These are phyloP conservation scores for Rhodofomes roseus DNA, from an alignment of 1,284 basidiomycete genomes.

Conservation along the genomic window DNA sequence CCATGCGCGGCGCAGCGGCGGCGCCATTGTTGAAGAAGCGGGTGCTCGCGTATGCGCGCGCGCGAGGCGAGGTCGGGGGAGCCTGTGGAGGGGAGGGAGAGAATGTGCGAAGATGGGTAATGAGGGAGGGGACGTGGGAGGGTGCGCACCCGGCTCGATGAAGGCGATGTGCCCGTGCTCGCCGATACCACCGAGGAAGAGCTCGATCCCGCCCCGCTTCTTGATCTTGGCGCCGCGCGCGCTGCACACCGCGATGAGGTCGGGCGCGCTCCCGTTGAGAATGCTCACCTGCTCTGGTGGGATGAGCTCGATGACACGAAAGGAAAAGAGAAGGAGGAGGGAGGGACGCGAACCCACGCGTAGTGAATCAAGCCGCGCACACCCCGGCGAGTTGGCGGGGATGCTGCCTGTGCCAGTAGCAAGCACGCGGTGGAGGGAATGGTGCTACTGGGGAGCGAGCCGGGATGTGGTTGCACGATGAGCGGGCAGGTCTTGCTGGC, in stretches of 20 bases:
- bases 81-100: conserved; percentile 34
- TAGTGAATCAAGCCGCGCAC: too few species aligned
- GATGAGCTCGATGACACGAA: conserved; percentile 34
- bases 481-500: conserved; percentile 13
- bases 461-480: conserved; percentile 1
- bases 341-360: too few species aligned
- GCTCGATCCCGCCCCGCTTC: conserved; percentile 79
- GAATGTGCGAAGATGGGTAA: not conserved
- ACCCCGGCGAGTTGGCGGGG: conserved; percentile 26
- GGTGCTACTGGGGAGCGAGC: conserved; percentile 1
- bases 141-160: conserved; percentile 70
- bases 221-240: conserved; percentile 79
- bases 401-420: conserved; percentile 10
- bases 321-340: conserved; percentile 2
- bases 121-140: not conserved
- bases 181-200: conserved; percentile 91
- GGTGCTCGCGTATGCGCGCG: conserved; percentile 86
- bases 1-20: conserved; percentile 82
- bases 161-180: conserved; percentile 93
- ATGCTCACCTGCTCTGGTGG: conserved; percentile 81
- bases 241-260: conserved; percentile 82
- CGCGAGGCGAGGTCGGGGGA: conserved; percentile 82
- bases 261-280: conserved; percentile 76
- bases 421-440: conserved; percentile 8
- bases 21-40: conserved; percentile 89